Evolutionary conservation across 176 grass and related monocot genomes (phyloP), one percentile per base, ranked within the genome.

Genomic region (Lolium multiflorum): DNA sequence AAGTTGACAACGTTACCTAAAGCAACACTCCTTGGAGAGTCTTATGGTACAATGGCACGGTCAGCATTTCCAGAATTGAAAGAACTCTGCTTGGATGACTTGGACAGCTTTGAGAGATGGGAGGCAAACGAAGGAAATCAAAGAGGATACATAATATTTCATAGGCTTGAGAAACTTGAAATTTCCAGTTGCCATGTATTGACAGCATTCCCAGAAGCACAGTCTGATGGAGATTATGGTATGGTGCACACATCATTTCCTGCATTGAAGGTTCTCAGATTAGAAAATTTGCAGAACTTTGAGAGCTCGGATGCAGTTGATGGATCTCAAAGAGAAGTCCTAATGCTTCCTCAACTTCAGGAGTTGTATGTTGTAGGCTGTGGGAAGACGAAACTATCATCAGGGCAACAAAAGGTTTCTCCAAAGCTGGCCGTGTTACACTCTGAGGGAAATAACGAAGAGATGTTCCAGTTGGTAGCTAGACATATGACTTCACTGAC

Each of bases 291-390:
- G 39, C 5, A 41, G 5, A 41, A 6, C 39, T 41, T 41, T 41
- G 39, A 41, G 39, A 41, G 39, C 3, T 41, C 6, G 3, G 39
- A 41, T 41, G 39, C 39, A 41, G 39, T 41, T 6, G 39, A 41
- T 5, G 39, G 39, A 41, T 5, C 39, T 41, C 39, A 41, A 41
- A 41, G 39, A 41, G 39, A 31, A 31, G 28, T 31, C 28, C 28
- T 31, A 31, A 31, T 31, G 28, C 28, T 73, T 73, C 71, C 71
- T 73, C 71, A 49, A 43, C 71, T 73, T 49, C 43, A 73, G 71
- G n/a, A 73, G n/a, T 8, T 73, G 41, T 22, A 46, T 73, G 11
- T 73, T 49, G 13, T 3, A 73, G 64, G 28, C 64, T 16, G 26
- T 67, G 64, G 3, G 16, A 35, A 37, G 64, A 67, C 16, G 14